These are phyloP conservation scores for Bryum argenteum DNA, from an alignment of 225 moss, liverwort and hornwort species.

Conservation along the genomic window DNA sequence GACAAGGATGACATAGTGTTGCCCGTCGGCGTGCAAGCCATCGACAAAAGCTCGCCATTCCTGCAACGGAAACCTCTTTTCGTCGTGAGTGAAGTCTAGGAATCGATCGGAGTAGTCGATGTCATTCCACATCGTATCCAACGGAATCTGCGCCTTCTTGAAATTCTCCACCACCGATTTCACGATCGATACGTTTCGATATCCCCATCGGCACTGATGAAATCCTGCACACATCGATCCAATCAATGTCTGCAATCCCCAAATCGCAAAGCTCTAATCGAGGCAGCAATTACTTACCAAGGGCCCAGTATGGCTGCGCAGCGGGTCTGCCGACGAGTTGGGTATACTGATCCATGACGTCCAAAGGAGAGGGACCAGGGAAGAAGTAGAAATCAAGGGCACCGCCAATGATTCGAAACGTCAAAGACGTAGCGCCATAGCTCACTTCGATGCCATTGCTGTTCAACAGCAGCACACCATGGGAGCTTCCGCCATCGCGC, in stretches of 20 bases:
- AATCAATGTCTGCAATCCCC: neutral
- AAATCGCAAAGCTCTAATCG: neutral
- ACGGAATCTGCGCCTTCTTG: slow-evolving; percentile 65
- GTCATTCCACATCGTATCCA: slow-evolving; percentile 91
- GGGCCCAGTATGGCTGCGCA: slow-evolving; percentile 84
- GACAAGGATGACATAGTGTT: slow-evolving; percentile 77
- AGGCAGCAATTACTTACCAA: slow-evolving; percentile 47
- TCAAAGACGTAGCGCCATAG: slow-evolving; percentile 44
- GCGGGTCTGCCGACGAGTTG: slow-evolving; percentile 78
- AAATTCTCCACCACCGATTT: slow-evolving; percentile 71
- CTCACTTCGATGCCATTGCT: slow-evolving; percentile 92
- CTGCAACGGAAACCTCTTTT: slow-evolving; percentile 55
- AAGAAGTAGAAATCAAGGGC: slow-evolving; percentile 86
- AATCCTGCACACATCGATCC: slow-evolving; percentile 46
- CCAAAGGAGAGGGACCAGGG: slow-evolving; percentile 63
- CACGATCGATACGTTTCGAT: slow-evolving; percentile 59
- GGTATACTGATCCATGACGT: slow-evolving; percentile 82
- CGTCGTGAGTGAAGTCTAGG: slow-evolving; percentile 77
- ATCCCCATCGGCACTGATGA: slow-evolving; percentile 89
- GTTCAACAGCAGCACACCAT: slow-evolving; percentile 84
- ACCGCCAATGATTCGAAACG: slow-evolving; percentile 73
- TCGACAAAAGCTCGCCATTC: slow-evolving; percentile 65
- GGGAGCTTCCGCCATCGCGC: slow-evolving; percentile 56
- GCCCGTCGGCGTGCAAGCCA: slow-evolving; percentile 57
- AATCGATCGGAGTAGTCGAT: slow-evolving; percentile 80